These are phyloP conservation scores for Candida arabinofermentans DNA, from an alignment of 805 yeast species.

Conservation along the genomic window DNA sequence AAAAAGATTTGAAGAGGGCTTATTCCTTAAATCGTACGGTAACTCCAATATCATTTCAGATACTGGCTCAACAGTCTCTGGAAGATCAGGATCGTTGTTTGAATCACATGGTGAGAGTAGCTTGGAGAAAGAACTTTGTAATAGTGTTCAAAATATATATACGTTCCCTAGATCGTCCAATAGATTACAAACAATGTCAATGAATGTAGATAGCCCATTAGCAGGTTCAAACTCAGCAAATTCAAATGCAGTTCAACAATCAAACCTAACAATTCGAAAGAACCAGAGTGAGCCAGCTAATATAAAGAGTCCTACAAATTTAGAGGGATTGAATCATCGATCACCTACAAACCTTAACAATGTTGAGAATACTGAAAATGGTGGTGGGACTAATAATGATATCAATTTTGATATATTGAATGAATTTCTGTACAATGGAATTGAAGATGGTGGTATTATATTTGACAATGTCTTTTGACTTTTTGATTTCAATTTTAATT, in stretches of 20 bases:
- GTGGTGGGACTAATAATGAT: background rate
- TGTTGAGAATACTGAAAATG: background rate
- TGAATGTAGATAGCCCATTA: too few species aligned
- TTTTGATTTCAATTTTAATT: too few species aligned
- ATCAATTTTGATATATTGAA: slow-evolving; percentile 11
- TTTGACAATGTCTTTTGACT: slow-evolving; percentile 18
- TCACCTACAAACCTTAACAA: too few species aligned
- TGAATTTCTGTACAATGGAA: slow-evolving; percentile 12
- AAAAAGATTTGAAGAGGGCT: slow-evolving; percentile 14
- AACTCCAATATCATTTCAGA: background rate
- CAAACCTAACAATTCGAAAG: too few species aligned
- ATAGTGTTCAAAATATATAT: too few species aligned
- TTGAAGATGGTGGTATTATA: slow-evolving; percentile 13
- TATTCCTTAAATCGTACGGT: slow-evolving; percentile 1
- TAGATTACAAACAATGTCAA: too few species aligned
- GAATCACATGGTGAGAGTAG: background rate
- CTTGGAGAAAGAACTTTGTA: background rate
- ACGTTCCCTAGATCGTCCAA: too few species aligned
- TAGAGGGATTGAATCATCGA: too few species aligned
- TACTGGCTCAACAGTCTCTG: background rate
- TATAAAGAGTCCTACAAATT: too few species aligned
- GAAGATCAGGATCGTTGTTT: background rate
- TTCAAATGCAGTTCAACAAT: too few species aligned
- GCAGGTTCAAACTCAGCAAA: too few species aligned
- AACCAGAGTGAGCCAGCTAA: too few species aligned